These are phyloP conservation scores for Agrocybe pediades DNA, from an alignment of 768 basidiomycete genomes.

Conservation along the genomic window DNA sequence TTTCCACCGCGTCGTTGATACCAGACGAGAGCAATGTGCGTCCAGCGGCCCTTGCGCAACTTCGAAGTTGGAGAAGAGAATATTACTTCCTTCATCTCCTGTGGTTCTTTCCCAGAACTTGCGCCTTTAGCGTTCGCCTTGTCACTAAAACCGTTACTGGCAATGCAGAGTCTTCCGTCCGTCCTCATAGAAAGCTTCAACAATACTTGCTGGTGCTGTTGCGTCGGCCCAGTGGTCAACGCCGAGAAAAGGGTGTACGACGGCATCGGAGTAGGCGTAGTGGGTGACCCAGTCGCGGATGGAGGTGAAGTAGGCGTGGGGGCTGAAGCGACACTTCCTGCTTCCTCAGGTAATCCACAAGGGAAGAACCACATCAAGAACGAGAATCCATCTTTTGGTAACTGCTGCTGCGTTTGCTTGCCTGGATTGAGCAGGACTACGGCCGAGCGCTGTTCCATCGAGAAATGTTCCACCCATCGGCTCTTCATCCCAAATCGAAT, in stretches of 20 bases:
- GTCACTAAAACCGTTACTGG: background rate
- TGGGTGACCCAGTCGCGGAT: background rate
- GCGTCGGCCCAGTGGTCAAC: constrained; percentile 9
- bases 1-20: constrained; percentile 56
- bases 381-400: constrained; percentile 68
- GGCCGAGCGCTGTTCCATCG: constrained; percentile 57
- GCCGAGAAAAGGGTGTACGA: constrained; percentile 39
- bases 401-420: constrained; percentile 36
- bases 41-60: constrained; percentile 65
- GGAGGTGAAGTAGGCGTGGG: background rate
- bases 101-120: constrained; percentile 1
- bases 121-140: constrained; percentile 31
- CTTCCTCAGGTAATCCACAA: constrained; percentile 27
- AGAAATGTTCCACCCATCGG: constrained; percentile 80
- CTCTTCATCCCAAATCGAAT: constrained; percentile 72
- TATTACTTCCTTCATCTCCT: constrained; percentile 33
- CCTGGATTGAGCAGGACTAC: constrained; percentile 50
- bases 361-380: constrained; percentile 66
- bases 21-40: constrained; percentile 69
- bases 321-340: background rate
- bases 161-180: constrained; percentile 53
- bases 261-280: background rate
- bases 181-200: constrained; percentile 4
- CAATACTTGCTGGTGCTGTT: background rate
- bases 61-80: constrained; percentile 41